Percentiles rank a stretch among this genome's conserved stretches.
These are phyloP conservation scores for Trametes meyenii DNA, from an alignment of 768 basidiomycete species.

Conservation along the genomic window DNA sequence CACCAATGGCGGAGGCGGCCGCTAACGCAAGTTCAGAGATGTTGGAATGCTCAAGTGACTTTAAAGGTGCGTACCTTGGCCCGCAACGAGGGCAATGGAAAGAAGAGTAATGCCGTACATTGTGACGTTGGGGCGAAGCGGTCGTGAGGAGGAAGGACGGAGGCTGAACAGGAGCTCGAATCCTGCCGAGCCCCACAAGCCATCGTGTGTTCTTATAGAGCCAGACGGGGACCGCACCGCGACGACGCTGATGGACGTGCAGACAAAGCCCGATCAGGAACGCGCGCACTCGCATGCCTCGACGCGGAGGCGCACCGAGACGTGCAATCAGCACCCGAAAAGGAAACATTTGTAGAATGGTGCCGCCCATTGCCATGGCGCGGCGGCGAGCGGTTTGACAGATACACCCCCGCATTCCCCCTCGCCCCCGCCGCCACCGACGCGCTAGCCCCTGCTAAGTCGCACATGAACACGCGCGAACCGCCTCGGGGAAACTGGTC, in stretches of 20 bases:
- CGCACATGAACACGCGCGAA: too few relatives aligned
- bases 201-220: background rate
- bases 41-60: background rate
- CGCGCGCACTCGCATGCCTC: background rate
- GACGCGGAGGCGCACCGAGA: background rate
- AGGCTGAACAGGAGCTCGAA: constrained; percentile 1
- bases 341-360: constrained; percentile 7
- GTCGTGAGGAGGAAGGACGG: background rate
- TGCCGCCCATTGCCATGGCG: constrained; percentile 6
- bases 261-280: constrained; percentile 15
- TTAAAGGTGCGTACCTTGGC: constrained; percentile 9
- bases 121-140: background rate
- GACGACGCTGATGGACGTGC: background rate
- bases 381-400: background rate
- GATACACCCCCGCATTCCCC: background rate
- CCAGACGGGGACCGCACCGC: background rate
- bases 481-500: background rate
- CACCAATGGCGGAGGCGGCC: constrained; percentile 3
- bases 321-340: constrained; percentile 1
- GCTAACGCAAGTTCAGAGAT: background rate
- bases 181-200: background rate
- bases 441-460: background rate
- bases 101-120: constrained; percentile 20
- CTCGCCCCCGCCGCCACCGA: background rate
- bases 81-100: constrained; percentile 15